phyloP scores from a whole-genome alignment of 495 filamentous ascomycete species.

The Tuber microsphaerosporum region DNA sequence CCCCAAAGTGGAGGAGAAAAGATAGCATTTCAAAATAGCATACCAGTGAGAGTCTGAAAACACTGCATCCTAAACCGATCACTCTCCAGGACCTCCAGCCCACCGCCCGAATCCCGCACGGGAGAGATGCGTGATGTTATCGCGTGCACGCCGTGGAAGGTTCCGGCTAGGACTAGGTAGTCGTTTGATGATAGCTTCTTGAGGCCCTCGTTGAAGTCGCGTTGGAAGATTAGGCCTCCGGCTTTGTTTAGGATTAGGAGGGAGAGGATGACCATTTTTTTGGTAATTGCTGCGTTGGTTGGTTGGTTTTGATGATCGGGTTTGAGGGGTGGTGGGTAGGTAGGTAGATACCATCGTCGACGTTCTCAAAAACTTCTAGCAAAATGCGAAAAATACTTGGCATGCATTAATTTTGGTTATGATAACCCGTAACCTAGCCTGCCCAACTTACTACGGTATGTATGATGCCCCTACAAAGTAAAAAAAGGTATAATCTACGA shows the following conservation, averaged over 20 bases:
- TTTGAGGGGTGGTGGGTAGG: no score
- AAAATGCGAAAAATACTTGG: no score
- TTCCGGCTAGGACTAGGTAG: constrained; percentile 92
- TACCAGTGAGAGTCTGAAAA: constrained; percentile 75
- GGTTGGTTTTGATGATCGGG: no score
- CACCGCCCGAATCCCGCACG: constrained; percentile 46
- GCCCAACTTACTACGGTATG: no score
- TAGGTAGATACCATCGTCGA: no score
- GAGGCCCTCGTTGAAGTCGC: constrained; percentile 74
- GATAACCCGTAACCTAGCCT: no score
- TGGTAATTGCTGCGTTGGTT: no score
- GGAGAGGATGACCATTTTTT: constrained; percentile 69
- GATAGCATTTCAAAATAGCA: neutral
- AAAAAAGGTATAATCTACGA: no score
- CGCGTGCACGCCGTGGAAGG: constrained; percentile 94
- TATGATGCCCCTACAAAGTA: no score
- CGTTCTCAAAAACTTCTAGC: no score
- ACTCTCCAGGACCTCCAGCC: constrained; percentile 84
- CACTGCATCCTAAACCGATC: constrained; percentile 89
- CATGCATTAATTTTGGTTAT: no score
- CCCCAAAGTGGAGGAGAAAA: no score
- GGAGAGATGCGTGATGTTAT: constrained; percentile 77
- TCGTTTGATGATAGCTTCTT: constrained; percentile 87
- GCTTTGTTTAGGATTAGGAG: constrained; percentile 98
- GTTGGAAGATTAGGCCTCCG: constrained; percentile 90